phyloP scores from a whole-genome alignment of 345 rosid species.

The Brassica rapa region DNA sequence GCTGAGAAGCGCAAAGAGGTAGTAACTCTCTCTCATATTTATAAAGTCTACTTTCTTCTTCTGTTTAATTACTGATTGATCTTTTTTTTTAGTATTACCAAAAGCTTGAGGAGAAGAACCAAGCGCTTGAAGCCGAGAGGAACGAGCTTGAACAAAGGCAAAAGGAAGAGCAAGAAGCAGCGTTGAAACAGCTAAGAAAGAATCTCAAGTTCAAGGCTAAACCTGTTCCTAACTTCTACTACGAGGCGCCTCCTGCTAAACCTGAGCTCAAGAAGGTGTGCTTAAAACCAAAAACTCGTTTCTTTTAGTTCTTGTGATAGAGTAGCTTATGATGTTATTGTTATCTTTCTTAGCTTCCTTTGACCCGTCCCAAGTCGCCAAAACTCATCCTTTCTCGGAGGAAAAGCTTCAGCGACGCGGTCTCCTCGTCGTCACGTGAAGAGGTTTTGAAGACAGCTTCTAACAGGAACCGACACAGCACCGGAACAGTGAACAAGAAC shows the following conservation, averaged over 20 bases:
- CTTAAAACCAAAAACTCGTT: neutral
- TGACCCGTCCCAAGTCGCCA: slow-evolving; percentile 81
- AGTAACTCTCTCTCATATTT: neutral
- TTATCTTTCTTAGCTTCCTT: slow-evolving; percentile 54
- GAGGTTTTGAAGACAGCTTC: slow-evolving; percentile 26
- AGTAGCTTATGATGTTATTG: neutral
- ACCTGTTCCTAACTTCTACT: slow-evolving; percentile 92
- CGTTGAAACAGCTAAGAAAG: slow-evolving; percentile 85
- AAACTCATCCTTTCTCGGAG: slow-evolving; percentile 56
- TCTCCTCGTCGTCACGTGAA: slow-evolving; percentile 37
- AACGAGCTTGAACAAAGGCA: slow-evolving; percentile 72
- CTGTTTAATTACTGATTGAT: slow-evolving; percentile 7
- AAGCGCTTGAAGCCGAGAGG: slow-evolving; percentile 74
- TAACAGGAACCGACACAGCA: slow-evolving; percentile 42
- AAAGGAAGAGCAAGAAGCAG: slow-evolving; percentile 98
- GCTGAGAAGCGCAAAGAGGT: slow-evolving; percentile 96
- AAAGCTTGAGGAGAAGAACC: slow-evolving; percentile 83
- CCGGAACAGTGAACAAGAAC: slow-evolving; percentile 46
- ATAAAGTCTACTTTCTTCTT: slow-evolving; percentile 13
- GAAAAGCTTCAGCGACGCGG: slow-evolving; percentile 62
- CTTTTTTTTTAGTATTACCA: slow-evolving; percentile 64
- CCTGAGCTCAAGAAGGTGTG: slow-evolving; percentile 82
- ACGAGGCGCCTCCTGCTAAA: slow-evolving; percentile 87
- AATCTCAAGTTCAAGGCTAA: slow-evolving; percentile 78
- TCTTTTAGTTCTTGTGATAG: slow-evolving; percentile 7